Conservation (phyloP, 2,329 filamentous ascomycete species). For the Calonectria crousiana region DNA sequence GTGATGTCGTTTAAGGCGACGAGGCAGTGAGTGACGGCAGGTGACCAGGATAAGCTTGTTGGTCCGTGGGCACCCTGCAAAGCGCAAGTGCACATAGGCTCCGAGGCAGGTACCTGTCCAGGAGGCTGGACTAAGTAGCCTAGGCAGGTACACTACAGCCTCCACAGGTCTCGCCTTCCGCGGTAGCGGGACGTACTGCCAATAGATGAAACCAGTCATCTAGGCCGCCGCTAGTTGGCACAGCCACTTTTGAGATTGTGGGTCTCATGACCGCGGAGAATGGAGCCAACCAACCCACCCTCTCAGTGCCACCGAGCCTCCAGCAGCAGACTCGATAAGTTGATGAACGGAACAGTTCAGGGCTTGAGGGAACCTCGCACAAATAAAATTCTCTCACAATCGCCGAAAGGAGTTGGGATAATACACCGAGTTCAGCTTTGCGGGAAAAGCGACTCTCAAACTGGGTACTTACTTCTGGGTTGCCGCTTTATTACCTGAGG, state of each 20-base stretch:
- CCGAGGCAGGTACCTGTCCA: conserved; percentile 17
- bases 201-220: conserved; percentile 1
- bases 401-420: background rate
- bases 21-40: conserved; percentile 27
- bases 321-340: background rate
- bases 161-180: conserved; percentile 11
- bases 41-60: conserved; percentile 42
- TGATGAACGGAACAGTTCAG: background rate
- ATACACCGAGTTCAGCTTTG: too few species aligned
- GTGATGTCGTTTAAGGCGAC: conserved; percentile 25
- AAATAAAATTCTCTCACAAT: background rate
- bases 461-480: too few species aligned
- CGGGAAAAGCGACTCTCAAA: background rate
- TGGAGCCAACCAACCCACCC: conserved; percentile 7
- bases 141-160: conserved; percentile 22
- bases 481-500: background rate
- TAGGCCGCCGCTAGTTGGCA: conserved; percentile 14
- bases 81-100: conserved; percentile 27
- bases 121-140: conserved; percentile 9
- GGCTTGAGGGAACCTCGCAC: background rate
- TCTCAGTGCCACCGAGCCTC: background rate
- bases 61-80: conserved; percentile 41
- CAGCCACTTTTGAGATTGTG: conserved; percentile 11
- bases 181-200: background rate
- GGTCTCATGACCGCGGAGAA: conserved; percentile 20